These are phyloP conservation scores for Solanum etuberosum DNA, from an alignment of 257 asterid species.

Conservation along the genomic window DNA sequence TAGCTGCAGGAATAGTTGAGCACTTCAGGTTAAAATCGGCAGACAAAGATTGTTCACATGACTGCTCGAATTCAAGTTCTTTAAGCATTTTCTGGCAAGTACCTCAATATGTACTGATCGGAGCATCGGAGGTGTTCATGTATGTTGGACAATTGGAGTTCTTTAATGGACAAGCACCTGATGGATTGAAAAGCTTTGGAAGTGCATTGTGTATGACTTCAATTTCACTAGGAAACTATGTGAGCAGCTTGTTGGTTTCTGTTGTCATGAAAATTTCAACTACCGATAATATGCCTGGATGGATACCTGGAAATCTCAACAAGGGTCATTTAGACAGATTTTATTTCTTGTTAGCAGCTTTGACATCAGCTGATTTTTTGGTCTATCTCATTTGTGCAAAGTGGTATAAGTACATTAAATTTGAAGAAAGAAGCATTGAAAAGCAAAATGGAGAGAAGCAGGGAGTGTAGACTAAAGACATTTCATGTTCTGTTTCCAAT, in stretches of 20 bases:
- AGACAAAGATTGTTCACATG: constrained; percentile 12
- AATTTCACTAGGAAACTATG: constrained; percentile 80
- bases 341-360: constrained; percentile 59
- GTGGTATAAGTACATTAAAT: constrained; percentile 68
- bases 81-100: constrained; percentile 87
- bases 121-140: constrained; percentile 93
- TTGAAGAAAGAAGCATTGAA: constrained; percentile 42
- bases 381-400: constrained; percentile 53
- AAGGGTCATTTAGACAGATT: constrained; percentile 64
- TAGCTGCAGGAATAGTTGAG: constrained; percentile 75
- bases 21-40: constrained; percentile 42
- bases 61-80: constrained; percentile 31
- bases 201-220: constrained; percentile 91
- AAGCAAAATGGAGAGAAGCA: constrained; percentile 6
- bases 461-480: neutral
- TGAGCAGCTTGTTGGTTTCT: constrained; percentile 64
- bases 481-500: neutral
- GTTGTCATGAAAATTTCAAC: constrained; percentile 66
- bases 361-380: constrained; percentile 59
- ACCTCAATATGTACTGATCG: constrained; percentile 74
- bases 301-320: constrained; percentile 88
- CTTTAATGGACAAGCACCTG: constrained; percentile 70
- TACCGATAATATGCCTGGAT: constrained; percentile 59
- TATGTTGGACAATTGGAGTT: constrained; percentile 84
- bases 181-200: constrained; percentile 85